These are phyloP conservation scores for Starmera stellimalicola DNA, from an alignment of 1,139 yeast genomes.

Conservation along the genomic window DNA sequence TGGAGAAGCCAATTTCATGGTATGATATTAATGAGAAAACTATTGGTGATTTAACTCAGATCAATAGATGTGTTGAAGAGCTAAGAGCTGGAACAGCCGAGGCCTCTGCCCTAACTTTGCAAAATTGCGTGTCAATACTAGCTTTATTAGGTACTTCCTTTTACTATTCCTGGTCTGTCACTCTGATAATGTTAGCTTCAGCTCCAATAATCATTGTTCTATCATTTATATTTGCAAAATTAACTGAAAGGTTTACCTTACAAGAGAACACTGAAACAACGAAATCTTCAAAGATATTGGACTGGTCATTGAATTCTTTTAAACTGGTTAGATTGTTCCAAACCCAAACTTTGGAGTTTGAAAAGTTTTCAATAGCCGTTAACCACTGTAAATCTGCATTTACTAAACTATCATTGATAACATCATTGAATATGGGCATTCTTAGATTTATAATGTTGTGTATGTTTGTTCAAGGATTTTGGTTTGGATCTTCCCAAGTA, in stretches of 20 bases:
- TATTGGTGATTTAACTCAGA: slow-evolving; percentile 55
- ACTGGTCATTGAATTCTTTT: slow-evolving; percentile 62
- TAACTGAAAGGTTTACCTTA: slow-evolving; percentile 41
- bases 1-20: slow-evolving; percentile 40
- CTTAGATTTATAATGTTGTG: slow-evolving; percentile 49
- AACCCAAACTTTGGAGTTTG: slow-evolving; percentile 44
- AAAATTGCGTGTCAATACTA: slow-evolving; percentile 40
- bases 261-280: slow-evolving; percentile 49
- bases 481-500: slow-evolving; percentile 75
- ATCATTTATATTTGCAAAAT: slow-evolving; percentile 41
- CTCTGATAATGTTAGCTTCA: slow-evolving; percentile 62
- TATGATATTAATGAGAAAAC: slow-evolving; percentile 46
- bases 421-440: slow-evolving; percentile 49
- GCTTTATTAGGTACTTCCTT: slow-evolving; percentile 61
- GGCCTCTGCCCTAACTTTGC: slow-evolving; percentile 47
- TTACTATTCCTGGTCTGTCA: slow-evolving; percentile 74
- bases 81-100: slow-evolving; percentile 62
- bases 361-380: slow-evolving; percentile 32
- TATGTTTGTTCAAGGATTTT: slow-evolving; percentile 87
- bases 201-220: slow-evolving; percentile 54
- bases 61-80: slow-evolving; percentile 74
- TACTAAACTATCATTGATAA: slow-evolving; percentile 35
- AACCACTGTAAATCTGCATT: slow-evolving; percentile 38
- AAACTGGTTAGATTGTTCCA: slow-evolving; percentile 52
- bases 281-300: slow-evolving; percentile 48